phyloP scores from a whole-genome alignment of 305 asterid species.

The Fraxinus sp. region DNA sequence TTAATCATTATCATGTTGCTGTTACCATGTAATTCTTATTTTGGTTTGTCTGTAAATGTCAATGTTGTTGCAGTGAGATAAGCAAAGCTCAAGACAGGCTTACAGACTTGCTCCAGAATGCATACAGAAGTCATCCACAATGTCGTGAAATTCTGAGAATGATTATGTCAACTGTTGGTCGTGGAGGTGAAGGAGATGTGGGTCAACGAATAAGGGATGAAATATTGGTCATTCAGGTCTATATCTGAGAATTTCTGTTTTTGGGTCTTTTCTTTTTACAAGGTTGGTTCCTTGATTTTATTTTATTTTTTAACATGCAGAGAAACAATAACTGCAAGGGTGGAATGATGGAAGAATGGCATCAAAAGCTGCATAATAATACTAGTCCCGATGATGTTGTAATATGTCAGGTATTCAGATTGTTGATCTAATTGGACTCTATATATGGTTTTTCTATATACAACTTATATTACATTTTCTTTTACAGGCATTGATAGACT shows the following conservation, averaged over 20 bases:
- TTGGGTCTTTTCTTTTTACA: slow-evolving; percentile 3
- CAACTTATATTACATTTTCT: slow-evolving; percentile 16
- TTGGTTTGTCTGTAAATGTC: slow-evolving; percentile 14
- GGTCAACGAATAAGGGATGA: slow-evolving; percentile 99
- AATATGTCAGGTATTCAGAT: slow-evolving; percentile 84
- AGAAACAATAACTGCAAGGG: slow-evolving; percentile 92
- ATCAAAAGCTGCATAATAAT: slow-evolving; percentile 96
- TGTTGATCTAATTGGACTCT: slow-evolving; percentile 6
- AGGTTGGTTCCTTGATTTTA: background rate
- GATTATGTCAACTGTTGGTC: slow-evolving; percentile 98
- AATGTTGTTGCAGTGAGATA: slow-evolving; percentile 69
- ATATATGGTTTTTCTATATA: background rate
- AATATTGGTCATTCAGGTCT: slow-evolving; percentile 92
- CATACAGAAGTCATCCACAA: slow-evolving; percentile 56
- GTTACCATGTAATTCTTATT: background rate
- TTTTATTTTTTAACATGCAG: slow-evolving; percentile 39
- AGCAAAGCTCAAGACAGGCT: slow-evolving; percentile 99
- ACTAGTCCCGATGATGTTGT: slow-evolving; percentile 99
- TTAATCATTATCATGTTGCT: slow-evolving; percentile 1
- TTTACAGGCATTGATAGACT: slow-evolving; percentile 85
- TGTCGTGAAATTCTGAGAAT: slow-evolving; percentile 77
- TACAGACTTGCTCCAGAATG: slow-evolving; percentile 76
- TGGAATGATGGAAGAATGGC: slow-evolving; percentile 99
- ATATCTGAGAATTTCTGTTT: slow-evolving; percentile 10
- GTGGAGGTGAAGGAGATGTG: slow-evolving; percentile 99